phyloP scores from a whole-genome alignment of 345 rosid genomes.

The Pistacia vera region DNA sequence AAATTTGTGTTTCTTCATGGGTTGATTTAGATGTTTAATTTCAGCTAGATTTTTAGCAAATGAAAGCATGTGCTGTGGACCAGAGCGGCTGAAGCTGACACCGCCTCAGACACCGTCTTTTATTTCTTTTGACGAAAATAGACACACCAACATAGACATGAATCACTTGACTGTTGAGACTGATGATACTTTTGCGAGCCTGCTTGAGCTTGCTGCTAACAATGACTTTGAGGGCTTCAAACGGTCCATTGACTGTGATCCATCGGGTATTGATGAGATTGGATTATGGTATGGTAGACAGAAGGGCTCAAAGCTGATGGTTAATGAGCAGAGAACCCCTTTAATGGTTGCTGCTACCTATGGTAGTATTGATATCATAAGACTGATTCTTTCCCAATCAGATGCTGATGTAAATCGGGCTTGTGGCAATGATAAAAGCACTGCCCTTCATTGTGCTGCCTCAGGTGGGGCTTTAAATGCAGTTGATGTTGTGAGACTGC shows the following conservation, averaged over 20 bases:
- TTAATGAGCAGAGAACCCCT: constrained; percentile 78
- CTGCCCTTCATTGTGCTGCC: constrained; percentile 96
- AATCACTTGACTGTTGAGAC: constrained; percentile 78
- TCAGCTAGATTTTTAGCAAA: constrained; percentile 35
- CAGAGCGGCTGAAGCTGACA: constrained; percentile 42
- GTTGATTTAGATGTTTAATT: constrained; percentile 22
- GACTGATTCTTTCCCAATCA: constrained; percentile 63
- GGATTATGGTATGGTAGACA: constrained; percentile 92
- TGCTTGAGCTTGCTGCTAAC: constrained; percentile 95
- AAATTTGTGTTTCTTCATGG: constrained; percentile 9
- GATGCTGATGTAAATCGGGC: constrained; percentile 74
- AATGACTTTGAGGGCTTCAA: constrained; percentile 72
- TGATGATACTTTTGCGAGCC: constrained; percentile 79
- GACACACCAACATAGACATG: constrained; percentile 46
- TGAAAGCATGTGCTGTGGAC: constrained; percentile 62
- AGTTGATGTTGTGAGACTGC: constrained; percentile 73
- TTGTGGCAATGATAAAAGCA: constrained; percentile 69
- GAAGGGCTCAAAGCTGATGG: constrained; percentile 85
- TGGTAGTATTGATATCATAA: constrained; percentile 79
- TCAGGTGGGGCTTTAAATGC: constrained; percentile 86
- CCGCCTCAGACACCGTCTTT: constrained; percentile 24
- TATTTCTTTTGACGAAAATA: constrained; percentile 38
- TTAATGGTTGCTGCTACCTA: constrained; percentile 95
- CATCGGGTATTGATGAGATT: constrained; percentile 65
- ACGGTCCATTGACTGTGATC: constrained; percentile 57